These are phyloP conservation scores for Colletotrichum phormii DNA, from an alignment of 2,329 filamentous ascomycete species.

Conservation along the genomic window DNA sequence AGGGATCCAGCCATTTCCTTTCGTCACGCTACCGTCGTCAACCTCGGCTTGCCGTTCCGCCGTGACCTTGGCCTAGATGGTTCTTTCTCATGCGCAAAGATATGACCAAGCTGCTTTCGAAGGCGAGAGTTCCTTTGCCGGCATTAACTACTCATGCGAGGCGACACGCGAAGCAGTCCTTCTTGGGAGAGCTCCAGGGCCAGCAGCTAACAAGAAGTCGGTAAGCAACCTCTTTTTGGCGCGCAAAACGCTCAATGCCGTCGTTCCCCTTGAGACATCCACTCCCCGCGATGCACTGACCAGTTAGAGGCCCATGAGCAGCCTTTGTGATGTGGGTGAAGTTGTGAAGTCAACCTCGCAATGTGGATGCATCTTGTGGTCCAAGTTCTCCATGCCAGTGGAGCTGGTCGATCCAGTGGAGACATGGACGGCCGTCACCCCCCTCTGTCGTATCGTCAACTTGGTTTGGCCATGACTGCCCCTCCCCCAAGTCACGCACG, in stretches of 20 bases:
- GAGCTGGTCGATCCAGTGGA: slow-evolving; percentile 34
- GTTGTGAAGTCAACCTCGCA: slow-evolving; percentile 1
- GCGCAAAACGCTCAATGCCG: slow-evolving; percentile 18
- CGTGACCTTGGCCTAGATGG: background rate
- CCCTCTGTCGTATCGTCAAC: slow-evolving; percentile 32
- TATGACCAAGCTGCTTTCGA: background rate
- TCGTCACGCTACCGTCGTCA: slow-evolving; percentile 2
- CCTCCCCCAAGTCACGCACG: slow-evolving; percentile 31
- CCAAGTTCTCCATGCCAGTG: slow-evolving; percentile 27
- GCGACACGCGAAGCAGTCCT: slow-evolving; percentile 1
- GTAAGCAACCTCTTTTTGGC: slow-evolving; percentile 14
- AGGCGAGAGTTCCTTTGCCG: slow-evolving; percentile 11
- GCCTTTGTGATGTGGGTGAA: slow-evolving; percentile 14
- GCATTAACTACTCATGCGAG: slow-evolving; percentile 27
- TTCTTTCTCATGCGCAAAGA: slow-evolving; percentile 5
- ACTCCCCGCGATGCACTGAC: slow-evolving; percentile 12
- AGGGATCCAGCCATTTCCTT: background rate
- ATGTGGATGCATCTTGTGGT: slow-evolving; percentile 10
- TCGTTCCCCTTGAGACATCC: slow-evolving; percentile 7
- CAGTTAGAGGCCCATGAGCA: slow-evolving; percentile 6
- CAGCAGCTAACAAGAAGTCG: slow-evolving; percentile 5
- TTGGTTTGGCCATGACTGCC: slow-evolving; percentile 19
- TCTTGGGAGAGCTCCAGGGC: slow-evolving; percentile 1
- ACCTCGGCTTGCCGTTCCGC: slow-evolving; percentile 15
- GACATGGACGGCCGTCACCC: slow-evolving; percentile 21